Evolutionary conservation across 2,329 filamentous ascomycete genomes (phyloP).

Genomic region (Colletotrichum spinosum): DNA sequence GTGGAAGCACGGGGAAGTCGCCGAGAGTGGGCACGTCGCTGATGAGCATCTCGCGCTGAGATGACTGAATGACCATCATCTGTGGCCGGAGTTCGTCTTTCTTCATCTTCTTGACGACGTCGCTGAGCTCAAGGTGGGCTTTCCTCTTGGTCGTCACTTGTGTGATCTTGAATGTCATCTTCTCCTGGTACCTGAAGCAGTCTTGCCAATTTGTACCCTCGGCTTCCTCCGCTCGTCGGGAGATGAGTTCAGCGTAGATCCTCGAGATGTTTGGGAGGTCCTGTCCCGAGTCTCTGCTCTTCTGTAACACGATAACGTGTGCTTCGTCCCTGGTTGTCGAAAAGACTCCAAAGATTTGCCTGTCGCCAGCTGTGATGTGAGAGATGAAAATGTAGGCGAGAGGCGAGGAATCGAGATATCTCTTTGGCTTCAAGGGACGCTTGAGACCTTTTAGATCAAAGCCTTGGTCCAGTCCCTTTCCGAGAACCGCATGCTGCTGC

Average conservation of each 20-base stretch:
- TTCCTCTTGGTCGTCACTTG: constrained; percentile 92
- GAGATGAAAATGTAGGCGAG: constrained; percentile 93
- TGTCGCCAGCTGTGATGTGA: constrained; percentile 89
- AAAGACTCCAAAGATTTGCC: constrained; percentile 93
- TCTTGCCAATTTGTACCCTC: constrained; percentile 80
- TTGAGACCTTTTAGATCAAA: constrained; percentile 87
- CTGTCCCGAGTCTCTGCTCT: constrained; percentile 79
- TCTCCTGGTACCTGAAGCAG: constrained; percentile 88
- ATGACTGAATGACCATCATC: constrained; percentile 91
- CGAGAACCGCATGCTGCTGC: constrained; percentile 87
- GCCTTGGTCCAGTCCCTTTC: constrained; percentile 91
- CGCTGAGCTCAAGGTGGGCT: constrained; percentile 87
- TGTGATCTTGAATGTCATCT: constrained; percentile 84
- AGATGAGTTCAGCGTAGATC: constrained; percentile 83
- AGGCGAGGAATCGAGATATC: constrained; percentile 80
- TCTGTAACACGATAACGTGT: constrained; percentile 89
- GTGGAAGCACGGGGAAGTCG: constrained; percentile 84
- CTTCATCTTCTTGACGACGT: constrained; percentile 89
- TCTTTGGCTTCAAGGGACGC: constrained; percentile 69
- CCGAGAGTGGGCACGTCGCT: constrained; percentile 87
- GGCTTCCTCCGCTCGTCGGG: constrained; percentile 73
- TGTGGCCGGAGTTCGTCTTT: constrained; percentile 85
- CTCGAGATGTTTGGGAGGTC: constrained; percentile 91
- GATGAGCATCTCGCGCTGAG: constrained; percentile 81
- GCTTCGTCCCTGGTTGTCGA: constrained; percentile 85